Conservation (phyloP, 2,329 filamentous ascomycete species). For the Colletotrichum spaethianum region DNA sequence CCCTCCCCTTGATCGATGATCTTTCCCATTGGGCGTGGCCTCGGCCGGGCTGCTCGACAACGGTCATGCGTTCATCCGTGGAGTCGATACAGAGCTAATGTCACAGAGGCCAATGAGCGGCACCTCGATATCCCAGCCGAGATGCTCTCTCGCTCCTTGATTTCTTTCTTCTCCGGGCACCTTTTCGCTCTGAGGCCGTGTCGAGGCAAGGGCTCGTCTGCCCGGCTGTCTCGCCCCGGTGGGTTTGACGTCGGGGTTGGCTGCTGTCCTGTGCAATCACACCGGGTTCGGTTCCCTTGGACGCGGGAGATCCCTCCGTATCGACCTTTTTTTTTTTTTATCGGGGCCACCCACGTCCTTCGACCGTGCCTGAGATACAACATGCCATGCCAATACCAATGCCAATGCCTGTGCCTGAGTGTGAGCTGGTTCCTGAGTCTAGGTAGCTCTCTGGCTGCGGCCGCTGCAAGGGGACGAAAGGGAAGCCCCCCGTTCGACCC, state of each 20-base stretch:
- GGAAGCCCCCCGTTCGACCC: conserved; percentile 29
- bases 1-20: conserved; percentile 37
- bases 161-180: conserved; percentile 47
- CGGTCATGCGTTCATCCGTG: conserved; percentile 68
- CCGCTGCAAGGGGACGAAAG: conserved; percentile 27
- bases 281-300: neutral
- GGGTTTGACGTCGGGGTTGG: neutral
- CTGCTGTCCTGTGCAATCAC: conserved; percentile 3
- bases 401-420: neutral
- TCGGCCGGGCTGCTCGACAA: conserved; percentile 53
- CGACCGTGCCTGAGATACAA: conserved; percentile 8
- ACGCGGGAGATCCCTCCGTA: conserved; percentile 12
- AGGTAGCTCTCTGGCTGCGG: conserved; percentile 8
- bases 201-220: conserved; percentile 16
- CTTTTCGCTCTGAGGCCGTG: conserved; percentile 11
- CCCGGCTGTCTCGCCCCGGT: conserved; percentile 4
- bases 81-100: conserved; percentile 60
- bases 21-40: conserved; percentile 37
- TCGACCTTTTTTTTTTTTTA: conserved; percentile 15
- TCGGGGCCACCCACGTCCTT: conserved; percentile 5
- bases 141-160: conserved; percentile 51
- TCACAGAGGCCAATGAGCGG: conserved; percentile 59
- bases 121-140: conserved; percentile 57
- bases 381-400: neutral
- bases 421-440: neutral